Base-by-base conservation (phyloP, 768 basidiomycete species). In the Gymnopilus dilepis region DNA sequence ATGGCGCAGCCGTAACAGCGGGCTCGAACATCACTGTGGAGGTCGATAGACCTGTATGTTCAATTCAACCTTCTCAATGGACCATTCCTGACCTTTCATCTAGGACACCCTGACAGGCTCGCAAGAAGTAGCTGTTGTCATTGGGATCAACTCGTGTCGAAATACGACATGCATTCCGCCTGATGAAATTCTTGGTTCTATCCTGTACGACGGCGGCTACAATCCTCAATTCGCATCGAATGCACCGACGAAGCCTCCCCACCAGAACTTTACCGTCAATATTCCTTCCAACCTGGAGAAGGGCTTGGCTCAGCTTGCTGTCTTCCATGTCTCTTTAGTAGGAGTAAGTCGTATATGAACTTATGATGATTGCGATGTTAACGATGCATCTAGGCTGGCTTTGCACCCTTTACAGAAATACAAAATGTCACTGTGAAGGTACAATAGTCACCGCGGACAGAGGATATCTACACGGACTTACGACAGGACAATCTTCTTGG, bases 181-280 rank as follows among this genome's bases (percentile, higher is more conserved):
- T 7, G 43, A 59, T 1, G 71, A 71, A 6, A 56, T 69, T 17
- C 60, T 84, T 66, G 83, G 83, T 12, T 65, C 57, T 9, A 75
- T 84, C n/a, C 70, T 85, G 47, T 84, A 82, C 69, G 78, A 77
- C 42, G 84, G 84, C 17, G 69, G 69, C 9, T 85, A 75, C 59
- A 64, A 69, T 24, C 83, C 84, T 0, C 63, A 77, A 59, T 70
- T 63, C 59, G 67, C 77, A 19, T 62, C 73, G 11, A 5, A 34
- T 2, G 62, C 69, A 26, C 66, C 57, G 1, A 40, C 19, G 41
- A 71, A 74, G 58, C 76, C 74, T 17, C 81, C 82, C 11, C 77
- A 81, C 69, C 71, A 84, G 58, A 82, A 82, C 63, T 80, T 82
- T 60, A 76, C 78, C 3, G 73, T 84, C 4, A 69, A 70, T 33